Evolutionary conservation across 2,329 filamentous ascomycete genomes (phyloP).

Genomic region (Pseudogymnoascus sp.): DNA sequence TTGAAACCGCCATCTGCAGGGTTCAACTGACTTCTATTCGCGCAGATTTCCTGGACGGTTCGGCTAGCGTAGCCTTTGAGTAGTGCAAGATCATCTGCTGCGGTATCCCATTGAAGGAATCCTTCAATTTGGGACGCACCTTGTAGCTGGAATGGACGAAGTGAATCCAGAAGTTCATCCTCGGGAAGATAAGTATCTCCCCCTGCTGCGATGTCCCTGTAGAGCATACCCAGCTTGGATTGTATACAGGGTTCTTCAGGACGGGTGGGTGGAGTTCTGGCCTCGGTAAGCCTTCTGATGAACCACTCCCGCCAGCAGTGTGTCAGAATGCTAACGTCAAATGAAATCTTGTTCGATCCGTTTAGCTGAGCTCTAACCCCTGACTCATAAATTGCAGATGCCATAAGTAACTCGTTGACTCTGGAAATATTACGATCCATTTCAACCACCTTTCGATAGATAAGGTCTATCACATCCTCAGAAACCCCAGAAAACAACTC

Average conservation of each 20-base stretch:
- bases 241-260: background rate
- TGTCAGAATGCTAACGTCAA: conserved; percentile 16
- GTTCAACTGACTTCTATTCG: conserved; percentile 19
- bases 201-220: conserved; percentile 17
- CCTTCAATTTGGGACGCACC: conserved; percentile 2
- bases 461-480: background rate
- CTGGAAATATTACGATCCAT: background rate
- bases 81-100: conserved; percentile 15
- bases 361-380: background rate
- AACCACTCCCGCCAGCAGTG: conserved; percentile 23
- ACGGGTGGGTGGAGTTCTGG: background rate
- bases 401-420: background rate
- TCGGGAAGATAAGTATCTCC: conserved; percentile 19
- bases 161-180: background rate
- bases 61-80: conserved; percentile 19
- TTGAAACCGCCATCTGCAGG: conserved; percentile 14
- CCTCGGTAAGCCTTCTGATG: background rate
- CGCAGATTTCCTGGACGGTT: conserved; percentile 14
- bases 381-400: background rate
- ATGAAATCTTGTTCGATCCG: background rate
- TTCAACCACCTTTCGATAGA: background rate
- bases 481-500: background rate
- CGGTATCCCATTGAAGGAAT: background rate
- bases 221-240: conserved; percentile 11
- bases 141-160: background rate